Conservation (phyloP, 2,329 filamentous ascomycete genomes). For the Arthrobotrys pseudoclavata region DNA sequence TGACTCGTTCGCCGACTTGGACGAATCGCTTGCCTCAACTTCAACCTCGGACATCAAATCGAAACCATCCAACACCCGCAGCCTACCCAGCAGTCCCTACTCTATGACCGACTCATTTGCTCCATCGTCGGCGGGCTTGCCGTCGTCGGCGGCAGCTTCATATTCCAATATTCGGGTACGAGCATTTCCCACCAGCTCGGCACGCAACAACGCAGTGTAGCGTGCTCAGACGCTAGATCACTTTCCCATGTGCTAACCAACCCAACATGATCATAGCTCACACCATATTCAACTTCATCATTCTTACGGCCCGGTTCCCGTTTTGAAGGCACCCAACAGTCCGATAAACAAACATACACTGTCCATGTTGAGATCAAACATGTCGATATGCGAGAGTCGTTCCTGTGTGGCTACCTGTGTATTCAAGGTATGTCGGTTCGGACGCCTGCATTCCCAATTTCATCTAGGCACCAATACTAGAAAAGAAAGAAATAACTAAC, state of each 20-base stretch:
- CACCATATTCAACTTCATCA: slow-evolving; percentile 84
- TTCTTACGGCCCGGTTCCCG: slow-evolving; percentile 88
- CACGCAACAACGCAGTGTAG: slow-evolving; percentile 33
- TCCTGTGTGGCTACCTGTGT: slow-evolving; percentile 91
- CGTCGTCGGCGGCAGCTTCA: slow-evolving; percentile 64
- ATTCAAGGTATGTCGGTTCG: slow-evolving; percentile 81
- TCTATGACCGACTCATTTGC: slow-evolving; percentile 57
- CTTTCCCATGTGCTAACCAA: slow-evolving; percentile 35
- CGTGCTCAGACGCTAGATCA: slow-evolving; percentile 13
- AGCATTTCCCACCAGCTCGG: slow-evolving; percentile 31
- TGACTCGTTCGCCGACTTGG: slow-evolving; percentile 33
- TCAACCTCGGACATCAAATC: slow-evolving; percentile 48
- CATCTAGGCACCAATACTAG: no score
- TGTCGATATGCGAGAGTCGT: slow-evolving; percentile 93
- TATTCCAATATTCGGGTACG: slow-evolving; percentile 60
- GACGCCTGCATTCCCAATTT: not conserved
- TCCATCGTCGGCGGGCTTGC: slow-evolving; percentile 63
- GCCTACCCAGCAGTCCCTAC: slow-evolving; percentile 52
- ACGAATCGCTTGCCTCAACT: slow-evolving; percentile 31
- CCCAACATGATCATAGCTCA: slow-evolving; percentile 70
- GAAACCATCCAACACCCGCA: slow-evolving; percentile 40
- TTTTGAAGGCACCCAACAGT: slow-evolving; percentile 91
- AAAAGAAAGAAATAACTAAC: slow-evolving; percentile 16
- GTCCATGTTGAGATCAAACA: slow-evolving; percentile 98
- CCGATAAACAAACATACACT: slow-evolving; percentile 91